Conservation (phyloP, 768 basidiomycete genomes). For the Trametes cingulata region DNA sequence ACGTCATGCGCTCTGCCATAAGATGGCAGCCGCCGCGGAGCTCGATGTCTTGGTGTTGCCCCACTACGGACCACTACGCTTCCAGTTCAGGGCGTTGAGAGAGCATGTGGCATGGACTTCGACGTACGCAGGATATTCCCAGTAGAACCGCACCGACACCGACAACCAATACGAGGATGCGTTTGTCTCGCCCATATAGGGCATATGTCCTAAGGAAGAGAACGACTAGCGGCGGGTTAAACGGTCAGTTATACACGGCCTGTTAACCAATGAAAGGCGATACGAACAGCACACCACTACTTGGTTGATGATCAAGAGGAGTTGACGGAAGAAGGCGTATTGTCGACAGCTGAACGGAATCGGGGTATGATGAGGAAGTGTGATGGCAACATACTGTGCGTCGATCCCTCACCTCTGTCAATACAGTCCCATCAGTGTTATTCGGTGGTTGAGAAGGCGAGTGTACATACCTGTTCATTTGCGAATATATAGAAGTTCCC, state of each 20-base stretch:
- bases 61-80: slow-evolving; percentile 47
- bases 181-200: slow-evolving; percentile 44
- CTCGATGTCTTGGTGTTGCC: slow-evolving; percentile 29
- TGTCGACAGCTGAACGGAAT: slow-evolving; percentile 39
- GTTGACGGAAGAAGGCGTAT: slow-evolving; percentile 42
- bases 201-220: slow-evolving; percentile 52
- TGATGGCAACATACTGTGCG: not conserved
- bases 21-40: slow-evolving; percentile 27
- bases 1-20: slow-evolving; percentile 24
- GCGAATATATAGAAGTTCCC: slow-evolving; percentile 23
- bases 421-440: not conserved
- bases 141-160: slow-evolving; percentile 34
- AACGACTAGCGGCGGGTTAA: slow-evolving; percentile 27
- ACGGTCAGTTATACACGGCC: no score
- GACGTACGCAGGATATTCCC: slow-evolving; percentile 39
- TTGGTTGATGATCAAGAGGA: slow-evolving; percentile 45
- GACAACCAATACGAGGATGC: slow-evolving; percentile 40
- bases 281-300: slow-evolving; percentile 47
- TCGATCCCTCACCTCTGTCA: slow-evolving; percentile 21
- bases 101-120: not conserved
- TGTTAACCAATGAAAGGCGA: no score
- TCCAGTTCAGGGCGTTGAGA: not conserved
- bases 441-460: not conserved
- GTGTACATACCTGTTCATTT: slow-evolving; percentile 17
- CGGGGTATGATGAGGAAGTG: not conserved